Conservation (phyloP, 2,329 filamentous ascomycete genomes). For the Neocucurbitaria cava region DNA sequence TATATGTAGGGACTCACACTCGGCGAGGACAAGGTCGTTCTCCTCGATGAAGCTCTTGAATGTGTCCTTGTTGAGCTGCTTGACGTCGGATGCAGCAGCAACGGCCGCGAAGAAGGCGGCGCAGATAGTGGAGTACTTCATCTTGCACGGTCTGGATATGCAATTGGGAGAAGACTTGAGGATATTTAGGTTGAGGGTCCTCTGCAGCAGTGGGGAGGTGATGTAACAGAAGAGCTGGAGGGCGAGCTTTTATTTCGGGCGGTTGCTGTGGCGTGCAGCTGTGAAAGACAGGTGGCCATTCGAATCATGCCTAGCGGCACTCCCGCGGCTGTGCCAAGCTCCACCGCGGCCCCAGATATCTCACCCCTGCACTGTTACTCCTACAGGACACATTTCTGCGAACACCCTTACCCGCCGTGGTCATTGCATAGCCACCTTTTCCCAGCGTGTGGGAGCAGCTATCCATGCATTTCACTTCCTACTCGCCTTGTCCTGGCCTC, state of each 20-base stretch:
- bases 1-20: conserved; percentile 71
- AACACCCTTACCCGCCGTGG: conserved; percentile 10
- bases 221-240: conserved; percentile 20
- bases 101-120: conserved; percentile 62
- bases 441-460: not conserved
- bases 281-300: conserved; percentile 21
- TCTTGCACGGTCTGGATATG: conserved; percentile 26
- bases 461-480: not conserved
- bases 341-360: conserved; percentile 5
- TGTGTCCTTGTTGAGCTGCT: conserved; percentile 81
- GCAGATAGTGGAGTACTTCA: conserved; percentile 48
- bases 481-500: conserved; percentile 1
- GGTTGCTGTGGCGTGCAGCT: conserved; percentile 30
- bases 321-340: conserved; percentile 13
- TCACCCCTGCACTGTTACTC: too few species aligned
- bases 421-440: not conserved
- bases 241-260: conserved; percentile 27
- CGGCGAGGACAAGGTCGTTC: conserved; percentile 89
- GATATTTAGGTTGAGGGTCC: conserved; percentile 10
- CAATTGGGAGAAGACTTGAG: conserved; percentile 10
- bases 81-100: conserved; percentile 77
- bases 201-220: conserved; percentile 26
- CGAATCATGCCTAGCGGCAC: conserved; percentile 21
- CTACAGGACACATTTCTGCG: conserved; percentile 34
- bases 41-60: conserved; percentile 86